phyloP scores from a whole-genome alignment of 2,329 filamentous ascomycete genomes.

The Penicillium brasilianum region DNA sequence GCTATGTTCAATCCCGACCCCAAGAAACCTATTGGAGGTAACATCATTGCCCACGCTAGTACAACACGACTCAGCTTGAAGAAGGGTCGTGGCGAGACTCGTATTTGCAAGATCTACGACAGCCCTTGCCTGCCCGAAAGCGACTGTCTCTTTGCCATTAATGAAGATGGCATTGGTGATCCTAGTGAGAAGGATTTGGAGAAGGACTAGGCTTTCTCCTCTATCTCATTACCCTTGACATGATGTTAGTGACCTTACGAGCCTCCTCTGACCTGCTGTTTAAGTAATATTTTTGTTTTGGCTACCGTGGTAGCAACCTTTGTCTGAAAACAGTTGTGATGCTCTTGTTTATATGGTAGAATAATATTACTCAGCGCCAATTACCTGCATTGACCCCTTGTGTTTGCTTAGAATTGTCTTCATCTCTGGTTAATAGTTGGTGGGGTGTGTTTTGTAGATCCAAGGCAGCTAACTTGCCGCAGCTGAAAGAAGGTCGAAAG shows the following conservation, averaged over 20 bases:
- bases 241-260: constrained; percentile 34
- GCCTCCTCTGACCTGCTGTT: constrained; percentile 12
- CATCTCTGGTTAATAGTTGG: not conserved
- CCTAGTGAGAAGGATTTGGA: constrained; percentile 94
- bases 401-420: not conserved
- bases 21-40: constrained; percentile 98
- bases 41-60: constrained; percentile 97
- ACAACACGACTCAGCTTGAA: constrained; percentile 94
- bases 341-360: not conserved
- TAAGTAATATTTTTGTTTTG: constrained; percentile 8
- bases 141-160: constrained; percentile 95
- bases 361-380: not conserved
- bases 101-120: constrained; percentile 99
- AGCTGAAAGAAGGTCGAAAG: not conserved
- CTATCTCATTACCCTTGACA: constrained; percentile 26
- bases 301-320: not conserved
- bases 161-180: constrained; percentile 95
- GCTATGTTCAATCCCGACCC: constrained; percentile 99
- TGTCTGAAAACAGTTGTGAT: not conserved
- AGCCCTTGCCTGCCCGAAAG: constrained; percentile 96
- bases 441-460: not conserved
- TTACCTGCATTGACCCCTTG: not conserved
- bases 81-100: constrained; percentile 92
- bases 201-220: constrained; percentile 63
- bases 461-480: not conserved